Evolutionary conservation across 129 eudicot genomes (phyloP), one percentile per base, ranked within the genome.

Genomic region (Mikania micrantha): DNA sequence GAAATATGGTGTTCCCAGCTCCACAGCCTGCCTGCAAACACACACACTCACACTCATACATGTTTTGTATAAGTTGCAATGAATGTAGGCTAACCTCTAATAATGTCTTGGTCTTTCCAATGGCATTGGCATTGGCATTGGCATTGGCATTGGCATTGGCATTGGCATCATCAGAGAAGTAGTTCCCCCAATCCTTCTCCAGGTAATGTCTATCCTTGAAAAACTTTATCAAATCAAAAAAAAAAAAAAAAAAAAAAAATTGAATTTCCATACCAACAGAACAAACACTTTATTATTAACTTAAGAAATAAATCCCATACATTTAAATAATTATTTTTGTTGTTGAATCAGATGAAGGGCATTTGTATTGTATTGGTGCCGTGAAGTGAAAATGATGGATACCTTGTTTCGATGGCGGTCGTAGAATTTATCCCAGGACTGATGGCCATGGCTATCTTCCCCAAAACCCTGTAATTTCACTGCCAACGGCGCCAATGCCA

Each of bases 181-280:
- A 87, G 0, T 77, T 66, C 38, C 83, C 90, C 90, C 95, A 83
- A 44, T 87, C 95, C 77, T 87, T 87, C 70, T 73, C 80, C 47
- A 87, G 67, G 77, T 87, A 87, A 76, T 87, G 90, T 57, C 89
- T 68, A 74, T 87, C 85, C 83, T 83, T 83, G 64, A 83, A 86
- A 50, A 87, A 87, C 90, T 83, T 82, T 74, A 64, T 25, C 32
- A 28, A 28, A 28, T 28, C 32, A 28, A 28, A n/a, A n/a, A n/a
- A n/a, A n/a, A n/a, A n/a, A n/a, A n/a, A n/a, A n/a, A n/a, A n/a
- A n/a, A n/a, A n/a, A n/a, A n/a, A n/a, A n/a, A n/a, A n/a, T n/a
- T n/a, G n/a, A n/a, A n/a, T n/a, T n/a, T n/a, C n/a, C n/a, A n/a
- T n/a, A n/a, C n/a, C n/a, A n/a, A n/a, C n/a, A n/a, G n/a, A n/a